Conservation (phyloP, 768 basidiomycete genomes). For the Lactarius indigo region DNA sequence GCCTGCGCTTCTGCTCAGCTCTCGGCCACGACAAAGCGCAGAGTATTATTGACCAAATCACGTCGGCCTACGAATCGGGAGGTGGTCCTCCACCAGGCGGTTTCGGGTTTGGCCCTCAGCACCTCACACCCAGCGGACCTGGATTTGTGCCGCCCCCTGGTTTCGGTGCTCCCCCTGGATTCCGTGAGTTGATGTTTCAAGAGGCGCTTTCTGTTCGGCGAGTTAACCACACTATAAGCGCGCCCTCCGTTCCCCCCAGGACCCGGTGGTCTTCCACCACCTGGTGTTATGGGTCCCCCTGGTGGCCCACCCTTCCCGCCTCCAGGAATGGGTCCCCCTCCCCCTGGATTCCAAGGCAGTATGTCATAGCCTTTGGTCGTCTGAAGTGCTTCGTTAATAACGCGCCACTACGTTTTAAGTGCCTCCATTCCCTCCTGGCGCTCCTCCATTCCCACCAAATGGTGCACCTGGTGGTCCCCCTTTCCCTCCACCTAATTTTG, state of each 20-base stretch:
- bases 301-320: slow-evolving; percentile 76
- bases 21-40: slow-evolving; percentile 97
- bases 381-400: not conserved
- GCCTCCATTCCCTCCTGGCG: slow-evolving; percentile 49
- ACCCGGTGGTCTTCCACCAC: slow-evolving; percentile 49
- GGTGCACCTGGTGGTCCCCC: slow-evolving; percentile 27
- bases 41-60: slow-evolving; percentile 97
- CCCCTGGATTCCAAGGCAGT: slow-evolving; percentile 47
- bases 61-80: slow-evolving; percentile 83
- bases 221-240: slow-evolving; percentile 33
- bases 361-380: slow-evolving; percentile 26
- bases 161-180: slow-evolving; percentile 39
- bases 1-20: slow-evolving; percentile 41
- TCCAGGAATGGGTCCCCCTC: slow-evolving; percentile 42
- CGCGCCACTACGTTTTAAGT: not conserved
- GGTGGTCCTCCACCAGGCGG: slow-evolving; percentile 85
- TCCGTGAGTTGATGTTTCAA: slow-evolving; percentile 12
- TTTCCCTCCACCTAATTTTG: slow-evolving; percentile 36
- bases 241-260: slow-evolving; percentile 61
- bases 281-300: slow-evolving; percentile 49
- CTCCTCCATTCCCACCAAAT: slow-evolving; percentile 41
- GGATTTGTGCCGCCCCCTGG: slow-evolving; percentile 49
- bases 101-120: slow-evolving; percentile 82
- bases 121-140: slow-evolving; percentile 48
- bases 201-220: not conserved